Evolutionary conservation across 1,284 basidiomycete genomes (phyloP).

Genomic region (Uromyces viciae-fabae): DNA sequence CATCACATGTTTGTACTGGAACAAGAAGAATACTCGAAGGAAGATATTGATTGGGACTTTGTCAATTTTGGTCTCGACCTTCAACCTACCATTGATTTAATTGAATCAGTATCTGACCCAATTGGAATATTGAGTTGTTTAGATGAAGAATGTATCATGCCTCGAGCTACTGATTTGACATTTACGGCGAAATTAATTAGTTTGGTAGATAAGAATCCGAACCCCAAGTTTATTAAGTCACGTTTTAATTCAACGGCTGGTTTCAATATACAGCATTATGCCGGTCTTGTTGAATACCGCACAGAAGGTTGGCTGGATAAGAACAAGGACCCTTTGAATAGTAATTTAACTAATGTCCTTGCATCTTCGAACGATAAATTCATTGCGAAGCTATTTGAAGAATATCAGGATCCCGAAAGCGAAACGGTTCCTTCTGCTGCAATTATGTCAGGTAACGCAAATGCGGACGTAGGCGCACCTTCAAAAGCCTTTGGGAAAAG

Average conservation of each 20-base stretch:
- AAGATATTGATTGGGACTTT: conserved; percentile 97
- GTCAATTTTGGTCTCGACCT: conserved; percentile 97
- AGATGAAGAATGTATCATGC: conserved; percentile 99
- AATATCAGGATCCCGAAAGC: conserved; percentile 62
- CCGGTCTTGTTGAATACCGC: conserved; percentile 91
- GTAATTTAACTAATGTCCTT: conserved; percentile 86
- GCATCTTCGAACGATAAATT: conserved; percentile 77
- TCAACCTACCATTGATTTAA: conserved; percentile 97
- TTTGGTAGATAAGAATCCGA: conserved; percentile 58
- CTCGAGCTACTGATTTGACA: conserved; percentile 88
- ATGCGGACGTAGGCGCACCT: conserved; percentile 60
- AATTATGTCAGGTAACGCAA: conserved; percentile 47
- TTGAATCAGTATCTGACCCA: conserved; percentile 67
- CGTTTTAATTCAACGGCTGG: conserved; percentile 75
- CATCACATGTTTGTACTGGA: conserved; percentile 99
- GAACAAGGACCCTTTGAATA: conserved; percentile 98
- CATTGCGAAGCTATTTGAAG: conserved; percentile 77
- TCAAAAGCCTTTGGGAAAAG: conserved; percentile 55
- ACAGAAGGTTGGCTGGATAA: conserved; percentile 98
- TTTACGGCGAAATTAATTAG: conserved; percentile 87
- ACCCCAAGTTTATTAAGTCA: conserved; percentile 75
- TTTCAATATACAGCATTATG: conserved; percentile 94
- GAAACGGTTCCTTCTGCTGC: conserved; percentile 52
- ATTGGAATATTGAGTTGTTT: conserved; percentile 91
- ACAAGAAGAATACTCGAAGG: conserved; percentile 96